phyloP scores from a whole-genome alignment of 805 yeast genomes.

The Sugiyamaella boreocaroliniensis region DNA sequence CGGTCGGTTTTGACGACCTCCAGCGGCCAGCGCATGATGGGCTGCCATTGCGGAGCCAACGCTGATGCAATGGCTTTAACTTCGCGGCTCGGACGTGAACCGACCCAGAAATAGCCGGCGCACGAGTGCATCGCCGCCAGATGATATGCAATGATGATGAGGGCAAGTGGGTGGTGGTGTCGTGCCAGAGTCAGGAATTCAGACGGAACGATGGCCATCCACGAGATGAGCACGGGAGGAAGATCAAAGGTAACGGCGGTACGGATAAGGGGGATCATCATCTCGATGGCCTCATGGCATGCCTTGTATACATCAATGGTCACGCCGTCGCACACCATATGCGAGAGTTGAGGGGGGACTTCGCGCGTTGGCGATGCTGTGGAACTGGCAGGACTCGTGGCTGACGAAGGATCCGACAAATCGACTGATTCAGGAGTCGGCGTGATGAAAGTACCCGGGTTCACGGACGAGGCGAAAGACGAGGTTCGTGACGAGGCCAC shows the following conservation, averaged over 20 bases:
- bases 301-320: background rate
- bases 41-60: conserved; percentile 10
- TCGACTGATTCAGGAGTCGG: background rate
- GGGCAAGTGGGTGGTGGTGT: conserved; percentile 8
- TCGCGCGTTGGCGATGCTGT: background rate
- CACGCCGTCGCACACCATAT: background rate
- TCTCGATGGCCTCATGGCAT: conserved; percentile 1
- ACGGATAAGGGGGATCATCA: background rate
- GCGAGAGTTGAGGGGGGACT: background rate
- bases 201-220: conserved; percentile 12
- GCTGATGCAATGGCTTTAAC: conserved; percentile 2
- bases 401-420: background rate
- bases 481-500: background rate
- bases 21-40: conserved; percentile 9
- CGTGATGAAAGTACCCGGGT: no score
- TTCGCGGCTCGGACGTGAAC: conserved; percentile 10
- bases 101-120: conserved; percentile 13
- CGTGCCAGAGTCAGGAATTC: conserved; percentile 16
- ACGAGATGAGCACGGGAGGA: conserved; percentile 5
- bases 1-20: conserved; percentile 1
- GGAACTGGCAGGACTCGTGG: background rate
- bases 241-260: background rate
- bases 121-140: conserved; percentile 12
- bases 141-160: conserved; percentile 11
- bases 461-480: background rate